These are phyloP conservation scores for Penicillium salamii DNA, from an alignment of 495 filamentous ascomycete species.

Conservation along the genomic window DNA sequence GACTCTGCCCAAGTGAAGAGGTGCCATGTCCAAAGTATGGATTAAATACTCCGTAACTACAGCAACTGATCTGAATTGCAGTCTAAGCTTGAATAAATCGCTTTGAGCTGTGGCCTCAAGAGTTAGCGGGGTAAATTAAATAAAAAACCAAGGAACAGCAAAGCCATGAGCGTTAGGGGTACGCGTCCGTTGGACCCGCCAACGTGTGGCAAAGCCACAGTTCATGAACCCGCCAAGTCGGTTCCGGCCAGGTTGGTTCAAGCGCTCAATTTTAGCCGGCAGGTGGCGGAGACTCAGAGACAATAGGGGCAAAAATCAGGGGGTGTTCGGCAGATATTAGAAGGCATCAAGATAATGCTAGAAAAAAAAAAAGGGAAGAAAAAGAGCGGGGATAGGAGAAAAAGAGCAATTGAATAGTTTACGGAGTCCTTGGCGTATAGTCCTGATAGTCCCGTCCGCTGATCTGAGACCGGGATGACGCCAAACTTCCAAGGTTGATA, in stretches of 20 bases:
- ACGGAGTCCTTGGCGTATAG: background rate
- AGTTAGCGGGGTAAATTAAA: too few relatives aligned
- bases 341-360: background rate
- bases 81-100: too few relatives aligned
- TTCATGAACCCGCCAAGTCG: background rate
- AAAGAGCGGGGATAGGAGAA: too few relatives aligned
- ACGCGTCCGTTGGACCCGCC: background rate
- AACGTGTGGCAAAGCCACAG: background rate
- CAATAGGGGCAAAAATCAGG: background rate
- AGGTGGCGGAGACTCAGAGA: background rate
- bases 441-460: slow-evolving; percentile 14
- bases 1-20: too few relatives aligned
- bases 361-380: background rate
- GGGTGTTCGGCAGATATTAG: background rate
- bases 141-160: too few relatives aligned
- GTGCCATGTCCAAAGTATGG: too few relatives aligned
- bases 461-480: slow-evolving; percentile 16
- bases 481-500: background rate
- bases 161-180: too few relatives aligned
- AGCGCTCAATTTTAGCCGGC: background rate
- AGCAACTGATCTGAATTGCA: too few relatives aligned
- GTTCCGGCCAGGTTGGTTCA: background rate
- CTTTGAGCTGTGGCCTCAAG: too few relatives aligned
- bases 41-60: too few relatives aligned
- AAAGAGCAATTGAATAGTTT: background rate